Conservation (phyloP, 2,329 filamentous ascomycete species). For the Knufia fluminis region DNA sequence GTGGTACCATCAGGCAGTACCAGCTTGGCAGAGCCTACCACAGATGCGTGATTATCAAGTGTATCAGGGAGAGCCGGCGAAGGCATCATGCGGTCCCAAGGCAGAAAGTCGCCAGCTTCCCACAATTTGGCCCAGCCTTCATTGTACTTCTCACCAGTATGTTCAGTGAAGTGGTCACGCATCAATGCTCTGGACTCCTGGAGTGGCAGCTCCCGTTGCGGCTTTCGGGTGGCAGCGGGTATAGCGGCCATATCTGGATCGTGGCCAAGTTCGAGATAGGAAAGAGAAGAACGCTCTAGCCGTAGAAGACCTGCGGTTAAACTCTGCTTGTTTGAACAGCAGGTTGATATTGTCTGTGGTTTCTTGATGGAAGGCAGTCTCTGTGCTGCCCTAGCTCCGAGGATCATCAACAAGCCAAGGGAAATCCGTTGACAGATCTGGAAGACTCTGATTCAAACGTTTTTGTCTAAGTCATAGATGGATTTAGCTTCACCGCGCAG, state of each 20-base stretch:
- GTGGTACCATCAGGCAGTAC: slow-evolving; percentile 31
- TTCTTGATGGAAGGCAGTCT: too few species aligned
- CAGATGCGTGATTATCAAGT: slow-evolving; percentile 31
- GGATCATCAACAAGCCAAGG: too few species aligned
- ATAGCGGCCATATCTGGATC: neutral
- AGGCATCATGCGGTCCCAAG: slow-evolving; percentile 52
- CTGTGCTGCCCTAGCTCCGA: too few species aligned
- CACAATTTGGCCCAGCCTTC: slow-evolving; percentile 49
- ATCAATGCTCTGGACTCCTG: slow-evolving; percentile 19
- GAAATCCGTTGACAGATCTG: too few species aligned
- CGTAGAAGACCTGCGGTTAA: neutral
- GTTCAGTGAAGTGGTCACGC: slow-evolving; percentile 33
- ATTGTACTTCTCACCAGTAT: slow-evolving; percentile 33
- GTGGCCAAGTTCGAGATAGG: neutral
- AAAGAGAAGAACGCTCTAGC: neutral
- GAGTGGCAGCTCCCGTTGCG: slow-evolving; percentile 9
- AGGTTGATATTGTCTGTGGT: too few species aligned
- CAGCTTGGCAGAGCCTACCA: slow-evolving; percentile 29
- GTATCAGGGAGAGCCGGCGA: slow-evolving; percentile 51
- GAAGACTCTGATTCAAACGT: too few species aligned
- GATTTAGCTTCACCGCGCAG: too few species aligned
- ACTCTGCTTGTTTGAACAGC: too few species aligned
- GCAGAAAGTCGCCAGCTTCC: slow-evolving; percentile 42
- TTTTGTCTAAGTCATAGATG: too few species aligned
- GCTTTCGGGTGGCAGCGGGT: slow-evolving; percentile 2